A percentile compares a stretch with the other conserved stretches of the same genome.
These are phyloP conservation scores for Zopfochytrium polystomum DNA, from an alignment of 371 early-diverging fungal genomes.

Conservation along the genomic window DNA sequence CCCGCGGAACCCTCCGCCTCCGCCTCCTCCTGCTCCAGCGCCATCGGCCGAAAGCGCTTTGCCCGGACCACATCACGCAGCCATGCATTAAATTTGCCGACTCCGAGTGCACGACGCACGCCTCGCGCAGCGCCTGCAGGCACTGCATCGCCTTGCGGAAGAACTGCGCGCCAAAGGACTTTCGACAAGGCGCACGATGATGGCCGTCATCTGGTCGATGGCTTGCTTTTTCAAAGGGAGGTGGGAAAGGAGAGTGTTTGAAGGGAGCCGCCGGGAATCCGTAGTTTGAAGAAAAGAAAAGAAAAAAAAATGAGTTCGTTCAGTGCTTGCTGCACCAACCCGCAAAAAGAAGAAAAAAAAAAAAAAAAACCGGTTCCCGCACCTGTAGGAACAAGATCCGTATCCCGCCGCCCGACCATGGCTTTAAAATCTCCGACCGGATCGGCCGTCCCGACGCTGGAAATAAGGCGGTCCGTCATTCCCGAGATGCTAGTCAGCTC, in stretches of 20 bases:
- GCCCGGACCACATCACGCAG: too few species aligned
- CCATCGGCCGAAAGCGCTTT: slow-evolving; percentile 42
- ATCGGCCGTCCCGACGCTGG: slow-evolving; percentile 49
- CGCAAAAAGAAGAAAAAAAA: too few species aligned
- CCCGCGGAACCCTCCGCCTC: too few species aligned
- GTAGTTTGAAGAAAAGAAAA: too few species aligned
- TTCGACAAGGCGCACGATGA: slow-evolving; percentile 49
- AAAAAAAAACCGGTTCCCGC: not conserved
- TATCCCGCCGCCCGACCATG: slow-evolving; percentile 54
- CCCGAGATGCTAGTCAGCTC: slow-evolving; percentile 6
- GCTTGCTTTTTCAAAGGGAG: too few species aligned
- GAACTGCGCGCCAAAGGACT: slow-evolving; percentile 56
- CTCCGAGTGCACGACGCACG: slow-evolving; percentile 43
- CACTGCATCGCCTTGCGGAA: slow-evolving; percentile 55
- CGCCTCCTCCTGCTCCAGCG: too few species aligned
- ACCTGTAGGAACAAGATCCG: slow-evolving; percentile 47
- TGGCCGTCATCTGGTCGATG: slow-evolving; percentile 54
- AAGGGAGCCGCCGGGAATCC: too few species aligned
- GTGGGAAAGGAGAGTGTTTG: too few species aligned
- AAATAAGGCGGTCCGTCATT: slow-evolving; percentile 37
- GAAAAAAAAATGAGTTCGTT: too few species aligned
- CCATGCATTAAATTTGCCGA: too few species aligned
- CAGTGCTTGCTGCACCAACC: too few species aligned
- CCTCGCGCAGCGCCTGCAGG: slow-evolving; percentile 49
- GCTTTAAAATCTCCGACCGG: slow-evolving; percentile 62